phyloP scores from a whole-genome alignment of 1,284 basidiomycete genomes.

The Tausonia pullulans region DNA sequence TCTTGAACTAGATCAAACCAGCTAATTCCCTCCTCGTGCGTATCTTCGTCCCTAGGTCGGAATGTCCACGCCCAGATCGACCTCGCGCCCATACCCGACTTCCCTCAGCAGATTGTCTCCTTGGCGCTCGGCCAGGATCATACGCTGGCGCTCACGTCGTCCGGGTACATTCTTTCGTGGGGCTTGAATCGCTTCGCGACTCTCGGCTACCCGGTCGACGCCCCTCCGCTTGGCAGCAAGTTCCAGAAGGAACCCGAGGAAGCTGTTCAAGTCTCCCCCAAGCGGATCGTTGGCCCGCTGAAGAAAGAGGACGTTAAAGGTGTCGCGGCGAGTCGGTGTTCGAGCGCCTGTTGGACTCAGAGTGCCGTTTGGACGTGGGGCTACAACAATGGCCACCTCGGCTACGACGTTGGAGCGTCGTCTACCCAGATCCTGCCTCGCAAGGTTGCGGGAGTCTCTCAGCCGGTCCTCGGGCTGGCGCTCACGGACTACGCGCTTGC shows the following conservation, averaged over 20 bases:
- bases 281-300: constrained; percentile 62
- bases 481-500: constrained; percentile 64
- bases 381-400: constrained; percentile 74
- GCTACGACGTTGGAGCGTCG: constrained; percentile 55
- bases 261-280: constrained; percentile 62
- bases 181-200: constrained; percentile 79
- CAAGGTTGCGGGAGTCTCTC: constrained; percentile 65
- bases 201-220: constrained; percentile 77
- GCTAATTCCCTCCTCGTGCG: constrained; percentile 8
- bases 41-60: constrained; percentile 50
- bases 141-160: constrained; percentile 67
- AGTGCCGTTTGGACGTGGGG: constrained; percentile 74
- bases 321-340: constrained; percentile 74
- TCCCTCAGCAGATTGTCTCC: constrained; percentile 45
- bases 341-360: constrained; percentile 80
- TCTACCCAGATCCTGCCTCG: constrained; percentile 71
- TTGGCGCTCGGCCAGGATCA: constrained; percentile 90
- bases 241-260: constrained; percentile 35
- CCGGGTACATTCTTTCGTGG: constrained; percentile 80
- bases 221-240: constrained; percentile 24
- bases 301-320: constrained; percentile 72
- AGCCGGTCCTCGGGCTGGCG: constrained; percentile 56
- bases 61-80: constrained; percentile 69
- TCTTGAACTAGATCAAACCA: constrained; percentile 12
- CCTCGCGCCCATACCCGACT: constrained; percentile 50